These are phyloP conservation scores for Ceriops tagal DNA, from an alignment of 345 rosid genomes.

Conservation along the genomic window DNA sequence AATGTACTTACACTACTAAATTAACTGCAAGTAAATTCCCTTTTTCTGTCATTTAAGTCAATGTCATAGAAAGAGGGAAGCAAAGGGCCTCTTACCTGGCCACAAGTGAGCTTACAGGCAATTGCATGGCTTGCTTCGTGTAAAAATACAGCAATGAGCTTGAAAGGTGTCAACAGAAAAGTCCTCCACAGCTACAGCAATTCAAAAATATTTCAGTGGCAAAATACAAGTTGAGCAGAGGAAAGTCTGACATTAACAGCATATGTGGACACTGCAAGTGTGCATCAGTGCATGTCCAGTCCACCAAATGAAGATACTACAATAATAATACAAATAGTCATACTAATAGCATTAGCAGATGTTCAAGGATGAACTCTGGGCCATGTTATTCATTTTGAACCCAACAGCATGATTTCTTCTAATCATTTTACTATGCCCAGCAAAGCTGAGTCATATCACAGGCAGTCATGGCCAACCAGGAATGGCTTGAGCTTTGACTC, in stretches of 20 bases:
- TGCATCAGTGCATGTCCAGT: too few relatives aligned
- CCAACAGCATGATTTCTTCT: conserved; percentile 13
- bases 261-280: not conserved
- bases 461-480: not conserved
- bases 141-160: conserved; percentile 91
- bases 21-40: not conserved
- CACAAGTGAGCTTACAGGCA: conserved; percentile 97
- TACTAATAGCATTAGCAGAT: not conserved
- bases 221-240: conserved; percentile 13
- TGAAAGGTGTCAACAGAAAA: conserved; percentile 74
- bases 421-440: not conserved
- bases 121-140: conserved; percentile 98
- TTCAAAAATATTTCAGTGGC: not conserved
- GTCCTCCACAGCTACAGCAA: conserved; percentile 89
- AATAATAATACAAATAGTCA: not conserved
- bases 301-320: too few relatives aligned
- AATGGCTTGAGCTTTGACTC: too few relatives aligned
- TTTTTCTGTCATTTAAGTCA: not conserved
- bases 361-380: not conserved
- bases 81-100: conserved; percentile 60
- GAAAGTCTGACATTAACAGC: not conserved
- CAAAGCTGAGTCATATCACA: not conserved
- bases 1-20: not conserved
- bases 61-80: not conserved
- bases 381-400: not conserved